Evolutionary conservation across 768 basidiomycete species (phyloP), one percentile per base, ranked within the genome.

Genomic region (Clavaria fumosa): DNA sequence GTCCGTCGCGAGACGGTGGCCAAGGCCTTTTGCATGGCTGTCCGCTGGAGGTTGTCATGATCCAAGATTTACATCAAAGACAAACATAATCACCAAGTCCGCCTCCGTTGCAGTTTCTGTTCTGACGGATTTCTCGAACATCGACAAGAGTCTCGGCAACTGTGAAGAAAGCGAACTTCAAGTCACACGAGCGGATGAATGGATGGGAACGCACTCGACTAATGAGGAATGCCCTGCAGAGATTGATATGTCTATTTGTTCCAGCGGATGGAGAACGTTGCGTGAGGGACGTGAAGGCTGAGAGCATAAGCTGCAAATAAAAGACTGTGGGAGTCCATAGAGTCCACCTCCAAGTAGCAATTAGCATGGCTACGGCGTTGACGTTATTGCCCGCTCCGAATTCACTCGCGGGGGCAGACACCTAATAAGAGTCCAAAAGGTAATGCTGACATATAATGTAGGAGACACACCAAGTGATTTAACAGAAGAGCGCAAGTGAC

Each of bases 151-250:
- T 11, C 57, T 58, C 20, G 82, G 81, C 9, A 85, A 60, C 81
- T 83, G 48, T 21, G 41, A n/a, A 22, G 18, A 9, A 43, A 35
- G 17, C 23, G 41, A 27, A 31, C 32, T 7, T 35, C n/a, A 18
- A 37, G 14, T 40, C 19, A 14, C 14, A 24, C 9, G 18, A 23
- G 39, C 22, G n/a, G 22, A 42, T 15, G 4, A 19, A 26, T 10
- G 26, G 38, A 43, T 24, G 15, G 41, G 21, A 34, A 37, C 23
- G 44, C 56, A 85, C 82, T 37, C 82, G 67, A 26, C 79, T 75
- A 38, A 80, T 57, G 14, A 81, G 63, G 49, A 84, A 85, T 14
- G 73, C 65, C 45, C 69, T 70, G 82, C 81, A 86, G 22, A 83
- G 48, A 44, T 37, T 57, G 41, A 48, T 54, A 44, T 45, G 58